phyloP scores from a whole-genome alignment of 2,329 filamentous ascomycete species.

The Fusarium stilboides region DNA sequence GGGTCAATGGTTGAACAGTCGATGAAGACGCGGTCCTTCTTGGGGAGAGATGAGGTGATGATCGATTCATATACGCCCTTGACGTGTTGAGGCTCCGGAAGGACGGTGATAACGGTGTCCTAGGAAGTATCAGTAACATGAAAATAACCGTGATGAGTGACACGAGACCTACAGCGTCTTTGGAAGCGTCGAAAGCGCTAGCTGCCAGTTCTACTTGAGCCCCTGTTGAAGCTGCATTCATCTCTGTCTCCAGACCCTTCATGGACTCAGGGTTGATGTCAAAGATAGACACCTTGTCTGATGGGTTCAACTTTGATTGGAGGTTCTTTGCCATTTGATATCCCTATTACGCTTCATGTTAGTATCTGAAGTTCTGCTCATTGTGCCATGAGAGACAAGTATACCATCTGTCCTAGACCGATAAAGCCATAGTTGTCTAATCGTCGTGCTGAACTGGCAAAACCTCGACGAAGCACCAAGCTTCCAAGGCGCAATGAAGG shows the following conservation, averaged over 20 bases:
- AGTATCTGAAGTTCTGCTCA: not conserved
- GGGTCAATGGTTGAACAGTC: constrained; percentile 98
- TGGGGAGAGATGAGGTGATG: constrained; percentile 68
- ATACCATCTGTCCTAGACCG: constrained; percentile 73
- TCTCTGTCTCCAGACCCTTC: constrained; percentile 64
- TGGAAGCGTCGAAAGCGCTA: constrained; percentile 64
- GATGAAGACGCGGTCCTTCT: constrained; percentile 83
- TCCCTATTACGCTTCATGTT: constrained; percentile 57
- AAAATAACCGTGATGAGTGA: not conserved
- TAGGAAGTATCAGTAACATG: constrained; percentile 55
- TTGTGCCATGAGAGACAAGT: constrained; percentile 14
- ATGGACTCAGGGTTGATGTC: constrained; percentile 69
- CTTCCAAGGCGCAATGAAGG: constrained; percentile 46
- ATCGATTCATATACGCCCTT: constrained; percentile 85
- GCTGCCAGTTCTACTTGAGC: constrained; percentile 63
- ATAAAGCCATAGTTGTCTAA: constrained; percentile 72
- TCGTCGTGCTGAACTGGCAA: constrained; percentile 64
- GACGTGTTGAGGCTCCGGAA: constrained; percentile 92
- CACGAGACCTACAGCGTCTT: constrained; percentile 65
- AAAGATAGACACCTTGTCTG: constrained; percentile 68
- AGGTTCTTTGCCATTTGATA: constrained; percentile 76
- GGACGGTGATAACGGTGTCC: constrained; percentile 89
- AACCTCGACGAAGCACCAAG: constrained; percentile 62
- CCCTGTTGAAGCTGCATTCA: constrained; percentile 61
- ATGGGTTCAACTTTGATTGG: constrained; percentile 67